Evolutionary conservation across 192 early-diverging fungal species (phyloP).

Genomic region (Entomortierella parvispora): DNA sequence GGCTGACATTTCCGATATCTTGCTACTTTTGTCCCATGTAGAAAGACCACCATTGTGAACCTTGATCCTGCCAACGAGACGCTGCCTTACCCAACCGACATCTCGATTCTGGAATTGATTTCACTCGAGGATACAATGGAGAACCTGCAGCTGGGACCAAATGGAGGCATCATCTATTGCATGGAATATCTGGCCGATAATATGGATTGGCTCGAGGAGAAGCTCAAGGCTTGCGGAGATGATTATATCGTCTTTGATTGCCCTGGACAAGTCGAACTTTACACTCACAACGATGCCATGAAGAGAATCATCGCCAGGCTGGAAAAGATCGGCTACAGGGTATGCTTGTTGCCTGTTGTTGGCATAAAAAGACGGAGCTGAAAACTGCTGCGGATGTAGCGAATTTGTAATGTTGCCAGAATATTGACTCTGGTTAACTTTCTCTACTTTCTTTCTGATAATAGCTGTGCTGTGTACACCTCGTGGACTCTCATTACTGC

Average conservation of each 20-base stretch:
- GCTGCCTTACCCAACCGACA: conserved; percentile 82
- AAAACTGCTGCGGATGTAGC: conserved; percentile 2
- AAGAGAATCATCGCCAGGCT: conserved; percentile 78
- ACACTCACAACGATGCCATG: conserved; percentile 91
- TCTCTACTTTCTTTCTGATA: conserved; percentile 5
- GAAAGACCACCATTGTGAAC: conserved; percentile 91
- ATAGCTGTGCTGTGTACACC: conserved; percentile 81
- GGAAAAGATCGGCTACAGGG: conserved; percentile 75
- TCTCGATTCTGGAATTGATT: conserved; percentile 90
- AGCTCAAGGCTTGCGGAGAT: conserved; percentile 72
- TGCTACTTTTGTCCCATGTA: conserved; percentile 18
- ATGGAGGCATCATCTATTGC: conserved; percentile 97
- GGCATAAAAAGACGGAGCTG: too few species aligned
- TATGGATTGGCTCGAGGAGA: conserved; percentile 89
- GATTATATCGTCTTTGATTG: conserved; percentile 97
- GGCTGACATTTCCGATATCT: neutral
- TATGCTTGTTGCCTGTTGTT: too few species aligned
- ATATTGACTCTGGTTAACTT: neutral
- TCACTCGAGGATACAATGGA: conserved; percentile 95
- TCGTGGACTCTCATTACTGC: conserved; percentile 94
- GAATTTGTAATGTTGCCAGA: conserved; percentile 26
- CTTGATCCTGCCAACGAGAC: conserved; percentile 97
- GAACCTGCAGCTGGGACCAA: conserved; percentile 89
- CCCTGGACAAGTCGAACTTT: conserved; percentile 97
- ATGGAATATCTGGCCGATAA: conserved; percentile 94